Percentiles rank a stretch among this genome's conserved stretches.
phyloP scores from a whole-genome alignment of 208 protist species.

The Acanthamoeba polyphaga region DNA sequence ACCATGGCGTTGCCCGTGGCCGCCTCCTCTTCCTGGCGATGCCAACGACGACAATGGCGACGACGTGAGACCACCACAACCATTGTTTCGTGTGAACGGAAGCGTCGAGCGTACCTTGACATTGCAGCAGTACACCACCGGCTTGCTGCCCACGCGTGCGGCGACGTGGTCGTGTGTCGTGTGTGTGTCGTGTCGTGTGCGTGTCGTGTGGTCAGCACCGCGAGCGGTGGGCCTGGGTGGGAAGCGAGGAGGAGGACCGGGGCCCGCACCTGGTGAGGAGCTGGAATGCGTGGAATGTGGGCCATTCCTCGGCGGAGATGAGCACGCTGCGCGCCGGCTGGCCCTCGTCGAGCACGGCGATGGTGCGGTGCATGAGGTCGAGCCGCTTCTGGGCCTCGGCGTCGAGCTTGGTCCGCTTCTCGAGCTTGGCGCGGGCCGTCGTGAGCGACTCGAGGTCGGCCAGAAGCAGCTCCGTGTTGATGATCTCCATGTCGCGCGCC shows the following conservation, averaged over 20 bases:
- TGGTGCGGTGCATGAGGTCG: background rate
- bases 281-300: slow-evolving; percentile 21
- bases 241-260: background rate
- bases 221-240: background rate
- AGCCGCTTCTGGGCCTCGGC: background rate
- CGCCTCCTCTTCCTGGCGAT: slow-evolving; percentile 12
- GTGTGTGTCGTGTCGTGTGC: too few relatives aligned
- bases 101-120: background rate
- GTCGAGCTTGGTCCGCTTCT: background rate
- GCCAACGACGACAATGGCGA: background rate
- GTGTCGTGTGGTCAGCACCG: background rate
- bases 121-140: slow-evolving; percentile 48
- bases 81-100: background rate
- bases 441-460: slow-evolving; percentile 18
- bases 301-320: slow-evolving; percentile 18
- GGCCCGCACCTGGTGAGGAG: background rate
- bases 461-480: slow-evolving; percentile 37
- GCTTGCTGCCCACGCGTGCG: background rate
- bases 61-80: background rate
- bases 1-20: slow-evolving; percentile 26
- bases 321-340: background rate
- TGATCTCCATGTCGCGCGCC: slow-evolving; percentile 34
- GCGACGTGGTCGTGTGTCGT: too few relatives aligned
- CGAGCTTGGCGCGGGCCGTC: background rate
- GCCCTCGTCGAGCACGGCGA: slow-evolving; percentile 1